phyloP scores from a whole-genome alignment of 2,329 filamentous ascomycete genomes.

The Trichoderma atroviride region DNA sequence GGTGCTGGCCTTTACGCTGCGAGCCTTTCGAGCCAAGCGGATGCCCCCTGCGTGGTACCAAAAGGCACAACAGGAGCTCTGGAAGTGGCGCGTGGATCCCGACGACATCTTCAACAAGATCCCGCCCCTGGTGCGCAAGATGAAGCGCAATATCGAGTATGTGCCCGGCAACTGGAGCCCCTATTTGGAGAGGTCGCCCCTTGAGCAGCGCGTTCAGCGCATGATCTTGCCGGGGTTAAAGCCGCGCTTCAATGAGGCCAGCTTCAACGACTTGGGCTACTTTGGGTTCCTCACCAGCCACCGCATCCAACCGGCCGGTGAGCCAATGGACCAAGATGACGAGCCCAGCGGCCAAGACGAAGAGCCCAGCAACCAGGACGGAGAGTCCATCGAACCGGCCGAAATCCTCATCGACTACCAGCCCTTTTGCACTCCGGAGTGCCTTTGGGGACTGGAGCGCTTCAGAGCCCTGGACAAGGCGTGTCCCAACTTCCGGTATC shows the following conservation, averaged over 20 bases:
- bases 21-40: conserved; percentile 36
- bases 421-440: conserved; percentile 37
- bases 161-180: background rate
- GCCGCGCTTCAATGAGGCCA: background rate
- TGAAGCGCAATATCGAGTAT: background rate
- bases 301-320: background rate
- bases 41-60: conserved; percentile 38
- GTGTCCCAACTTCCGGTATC: background rate
- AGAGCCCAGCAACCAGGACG: too few species aligned
- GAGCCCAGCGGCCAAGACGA: too few species aligned
- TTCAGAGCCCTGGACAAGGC: conserved; percentile 31
- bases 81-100: background rate
- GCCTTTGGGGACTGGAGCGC: conserved; percentile 33
- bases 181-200: background rate
- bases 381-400: background rate
- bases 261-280: background rate
- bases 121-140: background rate
- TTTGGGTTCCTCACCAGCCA: background rate
- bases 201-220: background rate
- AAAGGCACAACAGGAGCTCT: conserved; percentile 31
- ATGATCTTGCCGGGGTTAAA: background rate
- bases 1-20: conserved; percentile 44
- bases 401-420: conserved; percentile 24
- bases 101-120: background rate
- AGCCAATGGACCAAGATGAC: too few species aligned